Conservation (phyloP, 352 stramenopile species). For the Phytophthora uliginosa region DNA sequence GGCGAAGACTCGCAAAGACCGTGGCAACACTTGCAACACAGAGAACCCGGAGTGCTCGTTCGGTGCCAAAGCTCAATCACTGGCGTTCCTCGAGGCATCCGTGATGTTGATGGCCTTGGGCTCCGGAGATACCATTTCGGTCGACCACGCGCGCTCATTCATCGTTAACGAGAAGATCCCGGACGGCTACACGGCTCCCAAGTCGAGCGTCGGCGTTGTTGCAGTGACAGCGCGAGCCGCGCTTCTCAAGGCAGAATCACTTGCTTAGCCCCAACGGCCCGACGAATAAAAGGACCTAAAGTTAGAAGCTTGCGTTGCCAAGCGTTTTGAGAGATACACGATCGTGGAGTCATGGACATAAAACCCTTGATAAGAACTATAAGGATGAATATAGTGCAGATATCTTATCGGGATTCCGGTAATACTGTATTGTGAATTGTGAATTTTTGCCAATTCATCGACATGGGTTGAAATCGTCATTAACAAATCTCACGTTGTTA, state of each 20-base stretch:
- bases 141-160: conserved; percentile 42
- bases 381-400: too few species aligned
- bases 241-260: conserved; percentile 35
- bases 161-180: conserved; percentile 47
- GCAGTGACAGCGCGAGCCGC: conserved; percentile 27
- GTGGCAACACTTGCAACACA: conserved; percentile 35
- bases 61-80: conserved; percentile 25
- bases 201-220: conserved; percentile 23
- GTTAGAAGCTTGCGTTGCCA: too few species aligned
- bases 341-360: too few species aligned
- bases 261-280: conserved; percentile 28
- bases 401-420: too few species aligned
- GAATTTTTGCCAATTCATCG: too few species aligned
- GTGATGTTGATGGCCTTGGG: conserved; percentile 35
- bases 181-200: conserved; percentile 25
- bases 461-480: too few species aligned
- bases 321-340: too few species aligned
- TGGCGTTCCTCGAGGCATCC: conserved; percentile 36
- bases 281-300: too few species aligned
- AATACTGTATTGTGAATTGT: too few species aligned
- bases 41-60: conserved; percentile 41
- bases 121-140: conserved; percentile 31
- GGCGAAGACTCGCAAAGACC: conserved; percentile 30
- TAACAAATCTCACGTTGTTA: too few species aligned
- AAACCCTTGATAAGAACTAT: too few species aligned